Conservation (phyloP, 257 asterid species). For the Eustoma russellianum region DNA sequence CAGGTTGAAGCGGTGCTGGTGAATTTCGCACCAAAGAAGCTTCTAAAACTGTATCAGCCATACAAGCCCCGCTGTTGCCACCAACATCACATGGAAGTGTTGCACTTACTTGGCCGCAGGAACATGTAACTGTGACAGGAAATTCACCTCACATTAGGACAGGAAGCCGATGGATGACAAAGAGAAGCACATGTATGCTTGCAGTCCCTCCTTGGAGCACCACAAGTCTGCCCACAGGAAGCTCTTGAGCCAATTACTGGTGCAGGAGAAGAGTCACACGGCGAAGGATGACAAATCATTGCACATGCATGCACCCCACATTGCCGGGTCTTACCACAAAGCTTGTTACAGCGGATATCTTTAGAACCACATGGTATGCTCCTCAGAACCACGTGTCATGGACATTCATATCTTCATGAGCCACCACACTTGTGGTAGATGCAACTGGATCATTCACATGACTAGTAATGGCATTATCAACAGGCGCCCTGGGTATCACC, state of each 20-base stretch:
- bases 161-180: slow-evolving; percentile 71
- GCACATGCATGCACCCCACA: slow-evolving; percentile 97
- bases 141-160: slow-evolving; percentile 87
- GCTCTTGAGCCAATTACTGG: slow-evolving; percentile 32
- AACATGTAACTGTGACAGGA: slow-evolving; percentile 71
- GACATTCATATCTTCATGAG: slow-evolving; percentile 10
- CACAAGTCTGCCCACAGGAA: slow-evolving; percentile 89
- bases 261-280: slow-evolving; percentile 56
- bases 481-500: not conserved
- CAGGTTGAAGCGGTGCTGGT: slow-evolving; percentile 60
- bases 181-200: slow-evolving; percentile 79
- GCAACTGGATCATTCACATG: no score
- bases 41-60: slow-evolving; percentile 43
- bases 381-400: slow-evolving; percentile 68
- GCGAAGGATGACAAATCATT: slow-evolving; percentile 73
- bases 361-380: slow-evolving; percentile 93
- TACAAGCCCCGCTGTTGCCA: slow-evolving; percentile 36
- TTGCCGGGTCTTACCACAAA: slow-evolving; percentile 91
- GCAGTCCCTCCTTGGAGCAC: slow-evolving; percentile 96
- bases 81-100: slow-evolving; percentile 92
- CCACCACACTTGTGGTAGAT: slow-evolving; percentile 8
- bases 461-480: slow-evolving; percentile 17
- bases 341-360: slow-evolving; percentile 83
- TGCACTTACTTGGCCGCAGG: slow-evolving; percentile 74
- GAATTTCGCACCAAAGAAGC: slow-evolving; percentile 65